Evolutionary conservation across 208 protist genomes (phyloP).

Genomic region (Acanthamoeba culbertsoni): DNA sequence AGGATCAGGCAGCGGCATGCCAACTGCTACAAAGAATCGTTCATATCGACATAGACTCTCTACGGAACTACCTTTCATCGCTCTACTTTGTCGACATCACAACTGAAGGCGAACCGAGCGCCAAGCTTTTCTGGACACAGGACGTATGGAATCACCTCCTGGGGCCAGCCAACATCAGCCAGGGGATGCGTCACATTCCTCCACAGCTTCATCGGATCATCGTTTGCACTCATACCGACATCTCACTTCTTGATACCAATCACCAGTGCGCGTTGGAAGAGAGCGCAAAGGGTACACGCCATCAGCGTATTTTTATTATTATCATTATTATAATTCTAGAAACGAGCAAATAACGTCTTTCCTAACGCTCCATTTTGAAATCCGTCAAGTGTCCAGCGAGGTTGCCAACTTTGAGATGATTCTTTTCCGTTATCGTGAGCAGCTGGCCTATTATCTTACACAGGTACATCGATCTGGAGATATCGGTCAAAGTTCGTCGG

Average conservation of each 20-base stretch:
- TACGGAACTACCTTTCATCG: not conserved
- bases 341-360: no score
- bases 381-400: no score
- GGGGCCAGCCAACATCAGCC: not conserved
- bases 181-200: not conserved
- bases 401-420: not conserved
- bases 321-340: no score
- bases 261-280: not conserved
- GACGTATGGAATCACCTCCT: not conserved
- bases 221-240: not conserved
- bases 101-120: not conserved
- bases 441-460: not conserved
- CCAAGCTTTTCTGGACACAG: not conserved
- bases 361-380: no score
- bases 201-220: not conserved
- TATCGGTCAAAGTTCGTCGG: no score
- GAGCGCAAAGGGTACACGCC: not conserved
- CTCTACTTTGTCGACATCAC: not conserved
- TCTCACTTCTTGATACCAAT: not conserved
- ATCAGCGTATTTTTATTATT: not conserved
- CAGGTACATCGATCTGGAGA: no score
- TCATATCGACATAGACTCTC: not conserved
- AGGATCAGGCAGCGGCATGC: not conserved
- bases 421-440: not conserved
- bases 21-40: not conserved